Evolutionary conservation across 1,139 yeast species (phyloP).

Genomic region (Candida glucosophila): DNA sequence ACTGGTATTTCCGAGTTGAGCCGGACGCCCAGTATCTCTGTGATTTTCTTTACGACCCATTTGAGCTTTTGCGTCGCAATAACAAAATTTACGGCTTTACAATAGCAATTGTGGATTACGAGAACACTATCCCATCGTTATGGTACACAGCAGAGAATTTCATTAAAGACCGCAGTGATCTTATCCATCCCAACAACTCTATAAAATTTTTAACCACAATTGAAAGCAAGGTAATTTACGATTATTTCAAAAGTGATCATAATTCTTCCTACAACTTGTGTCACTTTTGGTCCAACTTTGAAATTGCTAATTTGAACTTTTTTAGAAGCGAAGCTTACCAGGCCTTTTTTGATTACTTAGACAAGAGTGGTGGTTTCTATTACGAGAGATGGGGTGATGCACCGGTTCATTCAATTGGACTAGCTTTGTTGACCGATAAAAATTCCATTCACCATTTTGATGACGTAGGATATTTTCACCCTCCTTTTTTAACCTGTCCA

Average conservation of each 20-base stretch:
- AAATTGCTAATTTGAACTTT: constrained; percentile 73
- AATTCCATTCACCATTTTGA: constrained; percentile 79
- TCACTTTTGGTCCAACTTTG: constrained; percentile 95
- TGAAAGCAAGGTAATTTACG: constrained; percentile 28
- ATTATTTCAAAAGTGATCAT: constrained; percentile 13
- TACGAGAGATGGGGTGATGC: constrained; percentile 99
- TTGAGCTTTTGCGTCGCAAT: constrained; percentile 23
- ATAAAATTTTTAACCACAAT: constrained; percentile 62
- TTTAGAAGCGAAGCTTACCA: constrained; percentile 66
- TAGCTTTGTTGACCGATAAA: constrained; percentile 56
- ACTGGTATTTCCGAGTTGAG: constrained; percentile 40
- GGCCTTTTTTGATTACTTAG: constrained; percentile 62
- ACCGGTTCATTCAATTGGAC: constrained; percentile 84
- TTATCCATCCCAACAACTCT: constrained; percentile 61
- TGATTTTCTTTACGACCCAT: constrained; percentile 42
- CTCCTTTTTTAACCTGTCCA: constrained; percentile 83
- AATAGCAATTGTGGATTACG: constrained; percentile 37
- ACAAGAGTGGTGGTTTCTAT: constrained; percentile 73
- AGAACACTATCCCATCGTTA: constrained; percentile 54
- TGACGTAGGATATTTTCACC: constrained; percentile 80
- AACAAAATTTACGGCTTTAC: constrained; percentile 36
- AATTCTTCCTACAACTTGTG: constrained; percentile 71
- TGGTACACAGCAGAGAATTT: constrained; percentile 72
- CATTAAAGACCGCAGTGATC: constrained; percentile 49
- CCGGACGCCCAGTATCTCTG: constrained; percentile 41